phyloP scores from a whole-genome alignment of 805 yeast genomes.

The Candida odintsovae region DNA sequence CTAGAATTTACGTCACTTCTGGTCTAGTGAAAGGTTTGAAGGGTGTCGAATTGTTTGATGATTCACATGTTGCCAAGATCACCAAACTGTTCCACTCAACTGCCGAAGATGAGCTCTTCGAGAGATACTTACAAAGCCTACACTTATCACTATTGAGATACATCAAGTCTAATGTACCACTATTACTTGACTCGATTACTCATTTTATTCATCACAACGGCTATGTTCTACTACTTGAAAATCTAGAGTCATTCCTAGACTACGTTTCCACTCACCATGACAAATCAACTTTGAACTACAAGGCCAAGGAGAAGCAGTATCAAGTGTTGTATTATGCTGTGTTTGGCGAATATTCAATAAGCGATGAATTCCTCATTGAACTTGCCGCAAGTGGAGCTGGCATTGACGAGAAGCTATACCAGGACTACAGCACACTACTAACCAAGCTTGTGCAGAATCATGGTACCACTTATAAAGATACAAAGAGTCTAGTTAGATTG shows the following conservation, averaged over 20 bases:
- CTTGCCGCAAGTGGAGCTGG: conserved; percentile 19
- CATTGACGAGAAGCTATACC: conserved; percentile 3
- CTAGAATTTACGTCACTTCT: conserved; percentile 51
- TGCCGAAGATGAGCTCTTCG: conserved; percentile 49
- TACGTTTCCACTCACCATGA: conserved; percentile 23
- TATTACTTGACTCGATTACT: conserved; percentile 14
- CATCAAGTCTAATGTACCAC: conserved; percentile 25
- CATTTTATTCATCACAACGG: conserved; percentile 26
- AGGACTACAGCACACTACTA: conserved; percentile 21
- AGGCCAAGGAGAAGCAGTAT: conserved; percentile 12
- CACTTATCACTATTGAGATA: conserved; percentile 40
- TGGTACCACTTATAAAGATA: conserved; percentile 17
- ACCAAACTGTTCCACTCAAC: conserved; percentile 30
- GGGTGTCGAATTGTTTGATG: conserved; percentile 18
- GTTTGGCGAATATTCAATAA: conserved; percentile 13
- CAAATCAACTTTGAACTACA: not conserved
- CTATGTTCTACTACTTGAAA: conserved; percentile 26
- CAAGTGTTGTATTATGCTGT: conserved; percentile 23
- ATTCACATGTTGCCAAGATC: conserved; percentile 25
- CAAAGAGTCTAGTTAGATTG: conserved; percentile 19
- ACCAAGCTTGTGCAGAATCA: conserved; percentile 20
- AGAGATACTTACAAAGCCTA: conserved; percentile 44
- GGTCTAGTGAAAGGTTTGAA: conserved; percentile 55
- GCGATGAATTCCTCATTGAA: conserved; percentile 24
- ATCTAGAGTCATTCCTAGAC: conserved; percentile 35